phyloP scores from a whole-genome alignment of 23 red algal genomes.

The Agarophyton chilense region DNA sequence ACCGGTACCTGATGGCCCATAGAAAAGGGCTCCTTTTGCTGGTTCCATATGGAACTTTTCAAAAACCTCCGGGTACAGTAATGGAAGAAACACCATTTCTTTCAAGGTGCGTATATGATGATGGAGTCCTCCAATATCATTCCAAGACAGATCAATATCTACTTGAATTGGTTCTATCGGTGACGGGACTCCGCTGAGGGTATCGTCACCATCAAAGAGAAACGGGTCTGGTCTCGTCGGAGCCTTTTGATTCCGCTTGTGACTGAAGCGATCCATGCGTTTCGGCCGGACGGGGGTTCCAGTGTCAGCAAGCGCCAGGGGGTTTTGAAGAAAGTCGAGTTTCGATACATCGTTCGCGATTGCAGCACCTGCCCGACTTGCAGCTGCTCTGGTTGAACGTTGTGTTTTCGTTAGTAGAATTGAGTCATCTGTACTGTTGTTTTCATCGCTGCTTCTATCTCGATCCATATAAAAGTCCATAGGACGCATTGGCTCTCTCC shows the following conservation, averaged over 20 bases:
- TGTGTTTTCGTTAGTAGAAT: slow-evolving; percentile 2
- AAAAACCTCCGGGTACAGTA: slow-evolving; percentile 89
- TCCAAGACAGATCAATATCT: slow-evolving; percentile 82
- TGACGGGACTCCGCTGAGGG: too few species aligned
- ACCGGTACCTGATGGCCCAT: slow-evolving; percentile 94
- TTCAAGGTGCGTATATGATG: slow-evolving; percentile 81
- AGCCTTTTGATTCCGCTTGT: too few species aligned
- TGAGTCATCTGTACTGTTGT: slow-evolving; percentile 8
- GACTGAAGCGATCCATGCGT: too few species aligned
- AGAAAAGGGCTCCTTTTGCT: slow-evolving; percentile 93
- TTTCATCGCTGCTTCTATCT: slow-evolving; percentile 36
- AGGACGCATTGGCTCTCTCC: too few species aligned
- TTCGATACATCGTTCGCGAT: too few species aligned
- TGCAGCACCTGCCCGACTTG: slow-evolving; percentile 40
- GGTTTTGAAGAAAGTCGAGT: too few species aligned
- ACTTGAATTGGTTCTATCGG: slow-evolving; percentile 83
- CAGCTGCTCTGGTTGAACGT: slow-evolving; percentile 43
- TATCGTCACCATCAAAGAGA: too few species aligned
- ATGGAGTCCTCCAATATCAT: slow-evolving; percentile 88
- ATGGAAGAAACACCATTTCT: slow-evolving; percentile 91
- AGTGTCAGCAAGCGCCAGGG: too few species aligned
- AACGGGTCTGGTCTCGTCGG: too few species aligned
- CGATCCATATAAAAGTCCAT: too few species aligned
- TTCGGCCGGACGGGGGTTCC: too few species aligned
- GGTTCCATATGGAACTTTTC: slow-evolving; percentile 84